These are phyloP conservation scores for Geotrichum cucujoidarum DNA, from an alignment of 1,139 yeast genomes.

Conservation along the genomic window DNA sequence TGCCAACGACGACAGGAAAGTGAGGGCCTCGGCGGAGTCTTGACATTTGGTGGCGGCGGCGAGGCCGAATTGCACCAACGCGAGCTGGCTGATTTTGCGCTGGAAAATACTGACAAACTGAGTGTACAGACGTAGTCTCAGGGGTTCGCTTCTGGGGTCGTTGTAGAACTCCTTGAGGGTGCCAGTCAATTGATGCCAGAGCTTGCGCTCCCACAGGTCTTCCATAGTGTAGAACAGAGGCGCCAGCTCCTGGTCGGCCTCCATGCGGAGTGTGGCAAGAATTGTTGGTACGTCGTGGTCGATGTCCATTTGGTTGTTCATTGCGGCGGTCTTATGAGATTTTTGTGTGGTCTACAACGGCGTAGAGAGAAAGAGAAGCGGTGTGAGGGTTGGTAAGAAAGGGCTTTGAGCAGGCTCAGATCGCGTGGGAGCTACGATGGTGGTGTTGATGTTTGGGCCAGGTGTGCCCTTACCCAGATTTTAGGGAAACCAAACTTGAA, in stretches of 20 bases:
- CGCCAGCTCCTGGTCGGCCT: slow-evolving; percentile 58
- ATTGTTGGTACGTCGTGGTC: slow-evolving; percentile 50
- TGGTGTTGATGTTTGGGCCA: not conserved
- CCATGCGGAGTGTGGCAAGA: slow-evolving; percentile 64
- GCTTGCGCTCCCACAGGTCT: slow-evolving; percentile 78
- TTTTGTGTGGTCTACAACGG: too few species aligned
- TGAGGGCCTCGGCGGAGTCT: slow-evolving; percentile 49
- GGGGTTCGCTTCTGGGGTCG: slow-evolving; percentile 46
- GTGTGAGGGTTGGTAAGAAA: not conserved
- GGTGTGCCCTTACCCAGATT: not conserved
- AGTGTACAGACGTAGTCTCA: slow-evolving; percentile 64
- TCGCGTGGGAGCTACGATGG: not conserved
- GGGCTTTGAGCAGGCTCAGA: not conserved
- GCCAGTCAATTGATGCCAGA: slow-evolving; percentile 74
- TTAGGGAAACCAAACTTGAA: not conserved
- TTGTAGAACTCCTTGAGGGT: slow-evolving; percentile 58
- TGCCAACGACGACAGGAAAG: slow-evolving; percentile 51
- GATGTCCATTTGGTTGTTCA: slow-evolving; percentile 30
- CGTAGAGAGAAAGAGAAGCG: not conserved
- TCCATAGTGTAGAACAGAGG: slow-evolving; percentile 70
- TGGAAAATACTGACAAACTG: slow-evolving; percentile 65
- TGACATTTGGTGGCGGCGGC: slow-evolving; percentile 48
- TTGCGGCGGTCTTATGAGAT: too few species aligned
- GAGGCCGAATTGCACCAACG: slow-evolving; percentile 70
- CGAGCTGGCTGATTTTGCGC: slow-evolving; percentile 70